Evolutionary conservation across 1,284 basidiomycete species (phyloP), one percentile per base, ranked within the genome.

Genomic region (Ustilago bromivora): DNA sequence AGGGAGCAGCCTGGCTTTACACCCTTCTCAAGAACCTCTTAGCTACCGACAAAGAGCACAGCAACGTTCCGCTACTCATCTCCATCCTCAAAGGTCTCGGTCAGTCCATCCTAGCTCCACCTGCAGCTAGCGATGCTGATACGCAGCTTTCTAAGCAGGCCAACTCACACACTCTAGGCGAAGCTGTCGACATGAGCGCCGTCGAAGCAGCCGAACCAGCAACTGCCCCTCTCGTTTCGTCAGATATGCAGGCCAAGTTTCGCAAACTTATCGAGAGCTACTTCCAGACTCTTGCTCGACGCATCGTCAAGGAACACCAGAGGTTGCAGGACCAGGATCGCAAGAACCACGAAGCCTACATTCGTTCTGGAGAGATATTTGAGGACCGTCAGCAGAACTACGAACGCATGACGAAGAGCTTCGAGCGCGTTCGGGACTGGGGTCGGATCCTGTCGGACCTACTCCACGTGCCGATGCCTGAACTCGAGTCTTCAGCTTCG

Each of bases 311-410:
- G 10, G 76, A 73, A 38, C 76, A 78, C 19, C 83, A 98, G 93
- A 92, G 93, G 68, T 89, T 99, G 49, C 94, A 98, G 90, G 95
- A 98, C 74, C 95, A 98, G 87, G 97, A 99, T 85, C 91, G 92
- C 77, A 90, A 92, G 58, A 99, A 99, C 80, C 96, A 98, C 83
- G 96, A 99, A 88, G 97, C 96, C 66, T 99, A 99, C 86, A 98
- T 99, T 82, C 93, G 94, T 43, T 98, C 95, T 0, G 96, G 96
- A 31, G 96, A 99, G 87, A 98, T 99, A 77, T 99, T 99, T 80
- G 97, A 99, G 85, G 97, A 99, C 87, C 91, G 97, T 19, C 95
- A 98, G 86, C 95, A 99, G 87, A 94, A 93, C 13, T 99, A 98
- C 86, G 97, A 99, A 88, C 96, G 95, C 88, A 96, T 98, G 93